Evolutionary conservation across 805 yeast genomes (phyloP).

Genomic region (Candida tallmaniae): DNA sequence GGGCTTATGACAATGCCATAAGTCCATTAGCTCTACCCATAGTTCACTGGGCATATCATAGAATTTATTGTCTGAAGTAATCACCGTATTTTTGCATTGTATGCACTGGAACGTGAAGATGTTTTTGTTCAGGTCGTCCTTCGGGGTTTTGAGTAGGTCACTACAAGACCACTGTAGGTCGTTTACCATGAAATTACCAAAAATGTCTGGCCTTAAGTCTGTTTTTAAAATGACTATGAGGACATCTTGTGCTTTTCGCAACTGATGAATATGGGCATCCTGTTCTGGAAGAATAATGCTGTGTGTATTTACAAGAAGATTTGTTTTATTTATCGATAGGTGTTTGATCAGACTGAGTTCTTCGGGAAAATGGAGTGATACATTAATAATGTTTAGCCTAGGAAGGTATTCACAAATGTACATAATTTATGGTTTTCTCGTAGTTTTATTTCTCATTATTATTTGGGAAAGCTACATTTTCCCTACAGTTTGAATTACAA

Average conservation of each 20-base stretch:
- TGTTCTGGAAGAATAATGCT: too few species aligned
- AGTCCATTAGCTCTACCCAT: slow-evolving; percentile 95
- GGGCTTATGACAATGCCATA: slow-evolving; percentile 96
- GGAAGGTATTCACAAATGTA: slow-evolving; percentile 22
- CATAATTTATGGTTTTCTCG: slow-evolving; percentile 13
- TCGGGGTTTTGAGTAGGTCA: slow-evolving; percentile 36
- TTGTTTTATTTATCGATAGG: too few species aligned
- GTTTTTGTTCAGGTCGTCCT: slow-evolving; percentile 13
- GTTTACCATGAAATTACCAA: slow-evolving; percentile 9
- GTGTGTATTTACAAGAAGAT: too few species aligned
- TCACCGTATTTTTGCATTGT: slow-evolving; percentile 22
- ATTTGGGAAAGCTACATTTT: too few species aligned
- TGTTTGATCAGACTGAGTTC: too few species aligned
- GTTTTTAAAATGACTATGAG: too few species aligned
- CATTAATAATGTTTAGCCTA: slow-evolving; percentile 16
- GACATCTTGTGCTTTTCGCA: too few species aligned
- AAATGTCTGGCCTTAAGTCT: slow-evolving; percentile 16
- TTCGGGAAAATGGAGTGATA: not conserved
- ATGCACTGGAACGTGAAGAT: slow-evolving; percentile 28
- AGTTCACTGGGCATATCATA: slow-evolving; percentile 82
- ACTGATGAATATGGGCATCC: too few species aligned
- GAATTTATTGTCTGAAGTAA: slow-evolving; percentile 31
- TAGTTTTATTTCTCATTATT: too few species aligned
- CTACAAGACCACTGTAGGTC: slow-evolving; percentile 39
- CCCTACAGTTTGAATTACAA: too few species aligned